Evolutionary conservation across 495 filamentous ascomycete genomes (phyloP).

Genomic region (Aspergillus olivimuriae): DNA sequence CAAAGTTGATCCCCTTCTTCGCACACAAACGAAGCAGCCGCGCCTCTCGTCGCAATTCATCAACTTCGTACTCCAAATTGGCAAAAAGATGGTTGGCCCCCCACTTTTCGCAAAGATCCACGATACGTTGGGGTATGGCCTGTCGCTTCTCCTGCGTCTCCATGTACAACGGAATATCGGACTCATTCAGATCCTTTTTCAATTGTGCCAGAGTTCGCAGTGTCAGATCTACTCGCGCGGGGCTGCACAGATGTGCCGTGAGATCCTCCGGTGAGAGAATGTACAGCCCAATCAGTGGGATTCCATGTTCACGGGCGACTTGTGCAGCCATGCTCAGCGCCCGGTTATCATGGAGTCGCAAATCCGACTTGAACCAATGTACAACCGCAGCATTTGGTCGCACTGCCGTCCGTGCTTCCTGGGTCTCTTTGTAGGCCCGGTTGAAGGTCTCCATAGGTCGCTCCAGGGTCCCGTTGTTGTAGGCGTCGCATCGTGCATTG

Average conservation of each 20-base stretch:
- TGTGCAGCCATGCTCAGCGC: conserved; percentile 60
- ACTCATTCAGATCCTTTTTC: conserved; percentile 55
- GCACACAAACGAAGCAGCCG: conserved; percentile 53
- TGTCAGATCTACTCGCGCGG: conserved; percentile 73
- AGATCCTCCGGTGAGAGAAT: conserved; percentile 82
- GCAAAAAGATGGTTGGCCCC: conserved; percentile 56
- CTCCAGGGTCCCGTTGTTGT: conserved; percentile 57
- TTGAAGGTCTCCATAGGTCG: conserved; percentile 63
- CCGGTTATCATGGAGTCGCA: conserved; percentile 70
- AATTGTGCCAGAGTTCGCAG: conserved; percentile 61
- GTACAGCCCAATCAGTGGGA: conserved; percentile 71
- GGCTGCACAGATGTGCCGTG: conserved; percentile 69
- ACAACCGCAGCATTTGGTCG: conserved; percentile 59
- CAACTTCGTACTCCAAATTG: conserved; percentile 56
- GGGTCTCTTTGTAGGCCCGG: conserved; percentile 47
- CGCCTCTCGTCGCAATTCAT: conserved; percentile 62
- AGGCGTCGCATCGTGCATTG: conserved; percentile 65
- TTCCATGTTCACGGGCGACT: conserved; percentile 54
- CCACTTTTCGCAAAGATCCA: conserved; percentile 66
- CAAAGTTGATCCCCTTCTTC: conserved; percentile 55
- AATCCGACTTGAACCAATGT: conserved; percentile 88
- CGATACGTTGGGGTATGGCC: conserved; percentile 54
- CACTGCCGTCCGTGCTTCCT: conserved; percentile 34
- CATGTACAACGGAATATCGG: conserved; percentile 77
- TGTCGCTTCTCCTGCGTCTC: conserved; percentile 63